phyloP scores from a whole-genome alignment of 1,284 basidiomycete genomes.

The Rhizoctonia solani region DNA sequence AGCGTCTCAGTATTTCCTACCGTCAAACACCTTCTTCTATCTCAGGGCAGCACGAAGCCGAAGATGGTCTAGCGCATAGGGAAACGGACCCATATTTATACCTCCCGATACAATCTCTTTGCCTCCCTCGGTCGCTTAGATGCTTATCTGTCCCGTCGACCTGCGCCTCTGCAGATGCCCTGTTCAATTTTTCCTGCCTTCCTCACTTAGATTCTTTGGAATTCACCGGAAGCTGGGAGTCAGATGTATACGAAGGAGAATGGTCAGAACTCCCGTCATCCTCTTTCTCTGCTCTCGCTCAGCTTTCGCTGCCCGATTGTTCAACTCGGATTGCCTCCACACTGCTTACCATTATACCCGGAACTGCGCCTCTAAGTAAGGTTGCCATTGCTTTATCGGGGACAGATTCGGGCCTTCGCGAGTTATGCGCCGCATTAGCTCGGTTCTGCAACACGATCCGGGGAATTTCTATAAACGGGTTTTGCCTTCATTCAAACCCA shows the following conservation, averaged over 20 bases:
- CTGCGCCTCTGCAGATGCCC: slow-evolving; percentile 22
- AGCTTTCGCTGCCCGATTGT: background rate
- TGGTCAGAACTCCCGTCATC: slow-evolving; percentile 1
- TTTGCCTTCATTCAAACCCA: too few relatives aligned
- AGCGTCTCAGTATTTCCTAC: slow-evolving; percentile 3
- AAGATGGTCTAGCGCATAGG: background rate
- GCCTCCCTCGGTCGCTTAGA: background rate
- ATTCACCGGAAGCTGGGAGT: slow-evolving; percentile 8
- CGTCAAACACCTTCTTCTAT: too few relatives aligned
- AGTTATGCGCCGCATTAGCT: slow-evolving; percentile 11
- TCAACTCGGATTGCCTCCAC: background rate
- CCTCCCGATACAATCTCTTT: slow-evolving; percentile 7
- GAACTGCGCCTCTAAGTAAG: background rate
- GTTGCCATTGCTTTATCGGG: background rate
- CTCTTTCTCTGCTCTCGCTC: background rate
- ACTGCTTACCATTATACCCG: background rate
- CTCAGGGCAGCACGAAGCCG: too few relatives aligned
- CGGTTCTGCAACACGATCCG: slow-evolving; percentile 7
- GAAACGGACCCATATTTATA: slow-evolving; percentile 19
- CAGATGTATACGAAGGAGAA: slow-evolving; percentile 13
- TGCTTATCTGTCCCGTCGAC: slow-evolving; percentile 3
- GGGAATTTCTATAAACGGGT: background rate
- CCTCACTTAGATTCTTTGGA: slow-evolving; percentile 6
- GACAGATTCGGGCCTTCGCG: background rate
- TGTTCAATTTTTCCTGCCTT: background rate